These are phyloP conservation scores for Yarrowia sp. DNA, from an alignment of 805 yeast species.

Conservation along the genomic window DNA sequence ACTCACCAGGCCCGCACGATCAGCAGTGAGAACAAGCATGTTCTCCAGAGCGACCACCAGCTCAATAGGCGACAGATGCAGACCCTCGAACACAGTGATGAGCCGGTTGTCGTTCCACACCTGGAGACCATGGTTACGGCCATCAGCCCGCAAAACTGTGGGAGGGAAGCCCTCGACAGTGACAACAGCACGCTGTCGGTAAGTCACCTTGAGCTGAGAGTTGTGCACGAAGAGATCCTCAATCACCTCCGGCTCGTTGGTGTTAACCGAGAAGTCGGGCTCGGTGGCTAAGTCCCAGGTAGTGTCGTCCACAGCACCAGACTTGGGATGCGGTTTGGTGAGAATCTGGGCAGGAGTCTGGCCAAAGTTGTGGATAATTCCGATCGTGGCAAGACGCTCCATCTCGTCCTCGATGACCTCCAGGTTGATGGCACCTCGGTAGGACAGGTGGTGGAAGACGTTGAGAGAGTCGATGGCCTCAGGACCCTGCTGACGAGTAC, in stretches of 20 bases:
- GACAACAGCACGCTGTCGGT: conserved; percentile 10
- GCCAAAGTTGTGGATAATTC: conserved; percentile 87
- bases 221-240: conserved; percentile 17
- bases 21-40: conserved; percentile 16
- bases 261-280: conserved; percentile 19
- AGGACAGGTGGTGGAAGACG: conserved; percentile 81
- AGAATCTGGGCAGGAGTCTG: conserved; percentile 82
- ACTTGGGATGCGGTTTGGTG: conserved; percentile 60
- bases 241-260: conserved; percentile 11
- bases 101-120: conserved; percentile 19
- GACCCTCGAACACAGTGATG: conserved; percentile 16
- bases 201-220: conserved; percentile 20
- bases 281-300: background rate
- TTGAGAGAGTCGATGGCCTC: conserved; percentile 66
- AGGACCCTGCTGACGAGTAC: conserved; percentile 71
- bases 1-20: conserved; percentile 1
- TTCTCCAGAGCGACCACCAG: conserved; percentile 12
- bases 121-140: conserved; percentile 9
- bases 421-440: conserved; percentile 77
- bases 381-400: conserved; percentile 73
- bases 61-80: conserved; percentile 17
- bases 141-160: background rate
- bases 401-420: conserved; percentile 70
- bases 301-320: conserved; percentile 36
- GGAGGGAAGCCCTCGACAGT: conserved; percentile 12